Evolutionary conservation across 2,329 filamentous ascomycete species (phyloP), one percentile per base, ranked within the genome.

Genomic region (Hypoxylon sp.): DNA sequence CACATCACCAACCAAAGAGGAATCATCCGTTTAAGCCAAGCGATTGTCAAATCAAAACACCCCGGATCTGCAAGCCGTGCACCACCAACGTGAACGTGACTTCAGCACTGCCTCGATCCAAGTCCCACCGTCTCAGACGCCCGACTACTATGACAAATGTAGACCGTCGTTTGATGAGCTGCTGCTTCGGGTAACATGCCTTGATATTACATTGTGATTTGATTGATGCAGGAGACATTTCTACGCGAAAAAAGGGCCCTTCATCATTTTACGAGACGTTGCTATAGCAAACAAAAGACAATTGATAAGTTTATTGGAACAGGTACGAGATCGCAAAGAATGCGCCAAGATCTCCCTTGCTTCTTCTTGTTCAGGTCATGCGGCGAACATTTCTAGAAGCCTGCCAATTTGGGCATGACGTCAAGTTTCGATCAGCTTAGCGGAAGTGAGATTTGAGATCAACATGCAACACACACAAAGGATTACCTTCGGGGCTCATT

Each of bases 41-140:
- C n/a, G 12, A 35, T 23, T 29, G 7, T 29, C 31, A 27, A 20
- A 40, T 32, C 13, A 29, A 34, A n/a, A 16, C 21, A 7, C 21
- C 31, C 29, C 16, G 16, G 32, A 44, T 35, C 21, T 43, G 26
- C 37, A 30, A 27, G 17, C 27, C 30, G 11, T 43, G 15, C 12
- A 32, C 25, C 19, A 16, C 37, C n/a, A 17, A 21, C 16, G 38
- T 21, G 47, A 49, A 23, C 46, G 51, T 55, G 55, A 58, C 55
- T 30, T n/a, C 16, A 50, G 43, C 55, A 58, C 47, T 45, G 55
- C 55, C 55, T 40, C 55, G 13, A 48, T 48, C 12, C 30, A 43
- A 37, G n/a, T 38, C 35, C 40, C 16, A 20, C 41, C 41, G 25
- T 44, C 19, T 29, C 3, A 37, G 29, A 19, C 43, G 49, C 45